Base-by-base conservation (phyloP, 768 basidiomycete genomes). In the Hericium erinaceus region DNA sequence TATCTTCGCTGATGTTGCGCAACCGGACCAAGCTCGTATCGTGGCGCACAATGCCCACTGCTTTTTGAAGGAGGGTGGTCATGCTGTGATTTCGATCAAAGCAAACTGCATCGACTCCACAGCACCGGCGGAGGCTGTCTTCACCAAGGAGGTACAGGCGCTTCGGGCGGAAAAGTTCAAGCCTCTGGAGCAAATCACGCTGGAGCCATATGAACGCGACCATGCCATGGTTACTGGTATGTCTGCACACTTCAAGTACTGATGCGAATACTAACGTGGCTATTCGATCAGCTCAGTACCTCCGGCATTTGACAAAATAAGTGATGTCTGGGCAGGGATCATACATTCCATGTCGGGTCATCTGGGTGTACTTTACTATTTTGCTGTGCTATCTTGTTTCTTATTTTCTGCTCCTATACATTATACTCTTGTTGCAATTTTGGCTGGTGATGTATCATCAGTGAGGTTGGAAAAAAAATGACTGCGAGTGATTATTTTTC, bases 101-200 rank as follows among this genome's bases (percentile, higher is more conserved):
- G 97, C 97, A 33, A 93, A 89, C 66, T 99, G 97, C 78, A 89
- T 99, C 70, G 97, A 99, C 73, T 98, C 93, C 46, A 98, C 95
- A n/a, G 81, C 81, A 3, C 83, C 92, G 2, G 84, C 97, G 10
- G 91, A 92, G 61, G 85, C 84, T 24, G 87, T 98, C 50, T 99
- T 98, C 65, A 87, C 92, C 1, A 73, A 79, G 39, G 92, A 98
- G 73, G 89, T 98, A 44, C 82, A 92, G 69, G 80, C 74, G 61
- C 76, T 98, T 66, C 84, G 87, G 69, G 77, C 79, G 50, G 78
- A 77, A 67, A 85, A 83, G 64, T 85, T 99, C 75, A 98, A 94
- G 77, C 94, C 97, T 13, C 76, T 94, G 52, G 94, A 98, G 69
- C 95, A 98, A 75, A 84, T 98, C 1, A 97, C 95, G 3, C 75